phyloP scores from a whole-genome alignment of 495 filamentous ascomycete species.

The Patellaria atrata region DNA sequence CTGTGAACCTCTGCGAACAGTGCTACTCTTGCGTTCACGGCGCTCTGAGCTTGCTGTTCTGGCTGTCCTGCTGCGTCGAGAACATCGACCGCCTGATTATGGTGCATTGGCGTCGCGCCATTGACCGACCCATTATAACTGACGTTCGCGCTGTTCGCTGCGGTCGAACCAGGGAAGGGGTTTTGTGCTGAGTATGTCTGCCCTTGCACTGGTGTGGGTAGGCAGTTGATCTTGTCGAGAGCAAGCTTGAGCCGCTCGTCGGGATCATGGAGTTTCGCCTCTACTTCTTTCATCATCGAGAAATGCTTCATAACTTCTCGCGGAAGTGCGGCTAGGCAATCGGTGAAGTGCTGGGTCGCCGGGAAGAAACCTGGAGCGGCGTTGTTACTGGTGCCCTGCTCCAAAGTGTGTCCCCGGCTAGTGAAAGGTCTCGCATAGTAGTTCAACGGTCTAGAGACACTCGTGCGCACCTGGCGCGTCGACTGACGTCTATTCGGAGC shows the following conservation, averaged over 20 bases:
- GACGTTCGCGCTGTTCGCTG: conserved; percentile 18
- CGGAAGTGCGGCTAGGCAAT: conserved; percentile 81
- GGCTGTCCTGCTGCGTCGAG: no score
- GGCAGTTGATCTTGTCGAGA: conserved; percentile 39
- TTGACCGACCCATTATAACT: conserved; percentile 18
- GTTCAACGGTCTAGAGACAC: conserved; percentile 43
- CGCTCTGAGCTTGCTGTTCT: conserved; percentile 30
- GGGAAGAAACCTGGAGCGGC: conserved; percentile 62
- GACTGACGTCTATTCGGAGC: conserved; percentile 36
- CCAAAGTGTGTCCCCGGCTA: conserved; percentile 28
- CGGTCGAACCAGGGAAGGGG: conserved; percentile 4
- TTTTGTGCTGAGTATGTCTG: conserved; percentile 21
- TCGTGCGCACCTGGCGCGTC: conserved; percentile 45
- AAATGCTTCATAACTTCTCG: conserved; percentile 91
- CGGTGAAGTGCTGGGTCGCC: conserved; percentile 85
- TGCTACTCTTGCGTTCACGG: no score
- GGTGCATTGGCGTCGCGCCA: conserved; percentile 15
- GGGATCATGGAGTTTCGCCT: conserved; percentile 76
- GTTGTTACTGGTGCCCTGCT: conserved; percentile 22
- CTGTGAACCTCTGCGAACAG: conserved; percentile 39
- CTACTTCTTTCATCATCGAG: conserved; percentile 88
- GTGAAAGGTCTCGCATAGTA: conserved; percentile 39
- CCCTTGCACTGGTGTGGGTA: conserved; percentile 29
- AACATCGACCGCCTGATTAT: conserved; percentile 21
- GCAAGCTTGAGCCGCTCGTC: conserved; percentile 57